Conservation (phyloP, 75 land plant species). For the Isoetes taiwanensis region DNA sequence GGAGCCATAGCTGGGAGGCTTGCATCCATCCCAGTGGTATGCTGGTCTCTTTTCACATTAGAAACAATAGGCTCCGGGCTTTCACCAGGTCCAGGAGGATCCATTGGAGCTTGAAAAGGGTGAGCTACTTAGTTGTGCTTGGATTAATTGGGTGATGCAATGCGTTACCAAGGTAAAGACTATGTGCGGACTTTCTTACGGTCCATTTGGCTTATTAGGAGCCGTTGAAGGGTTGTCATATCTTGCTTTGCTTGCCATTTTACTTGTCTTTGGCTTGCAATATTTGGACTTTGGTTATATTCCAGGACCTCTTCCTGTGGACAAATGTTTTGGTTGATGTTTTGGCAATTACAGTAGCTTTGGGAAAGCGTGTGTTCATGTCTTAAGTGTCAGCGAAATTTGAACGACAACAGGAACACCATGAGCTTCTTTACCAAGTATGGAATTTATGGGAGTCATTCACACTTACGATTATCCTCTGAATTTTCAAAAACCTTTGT, state of each 20-base stretch:
- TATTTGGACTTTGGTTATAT: conserved; percentile 56
- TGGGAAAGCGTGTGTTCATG: too few relatives aligned
- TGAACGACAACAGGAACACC: too few relatives aligned
- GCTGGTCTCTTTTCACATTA: conserved; percentile 79
- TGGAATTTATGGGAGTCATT: too few relatives aligned
- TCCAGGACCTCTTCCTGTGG: conserved; percentile 83
- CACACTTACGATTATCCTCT: too few relatives aligned
- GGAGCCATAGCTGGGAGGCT: conserved; percentile 59
- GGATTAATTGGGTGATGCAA: conserved; percentile 73
- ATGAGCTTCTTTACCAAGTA: too few relatives aligned
- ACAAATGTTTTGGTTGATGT: conserved; percentile 85
- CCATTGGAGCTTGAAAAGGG: conserved; percentile 85
- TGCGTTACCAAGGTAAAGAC: conserved; percentile 72
- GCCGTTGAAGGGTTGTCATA: conserved; percentile 96
- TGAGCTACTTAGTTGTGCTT: conserved; percentile 68
- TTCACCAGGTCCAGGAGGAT: conserved; percentile 91
- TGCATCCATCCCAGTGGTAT: conserved; percentile 67
- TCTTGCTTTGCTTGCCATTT: conserved; percentile 48
- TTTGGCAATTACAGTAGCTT: too few relatives aligned
- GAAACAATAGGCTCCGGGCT: conserved; percentile 95
- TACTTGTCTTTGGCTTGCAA: conserved; percentile 85
- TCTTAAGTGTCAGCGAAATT: too few relatives aligned
- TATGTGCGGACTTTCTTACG: conserved; percentile 77
- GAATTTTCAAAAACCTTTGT: too few relatives aligned
- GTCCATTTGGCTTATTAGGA: conserved; percentile 81